These are phyloP conservation scores for Clathrus columnatus DNA, from an alignment of 768 basidiomycete genomes.

Conservation along the genomic window DNA sequence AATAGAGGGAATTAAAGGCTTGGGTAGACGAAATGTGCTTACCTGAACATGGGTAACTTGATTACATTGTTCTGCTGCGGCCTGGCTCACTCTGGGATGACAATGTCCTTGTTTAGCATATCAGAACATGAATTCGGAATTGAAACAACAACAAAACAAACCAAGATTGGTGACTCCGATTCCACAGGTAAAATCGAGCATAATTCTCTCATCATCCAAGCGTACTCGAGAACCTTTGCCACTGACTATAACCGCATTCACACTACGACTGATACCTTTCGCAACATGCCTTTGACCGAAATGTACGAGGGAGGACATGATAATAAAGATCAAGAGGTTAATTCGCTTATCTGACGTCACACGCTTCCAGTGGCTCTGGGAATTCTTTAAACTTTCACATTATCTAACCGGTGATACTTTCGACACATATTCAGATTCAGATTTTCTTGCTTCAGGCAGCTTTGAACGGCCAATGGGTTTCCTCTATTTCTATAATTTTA, in stretches of 20 bases:
- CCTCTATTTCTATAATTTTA: too few relatives aligned
- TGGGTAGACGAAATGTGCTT: conserved; percentile 10
- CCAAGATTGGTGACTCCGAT: conserved; percentile 85
- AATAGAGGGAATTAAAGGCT: neutral
- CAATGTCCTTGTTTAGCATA: conserved; percentile 56
- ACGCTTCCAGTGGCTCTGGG: too few relatives aligned
- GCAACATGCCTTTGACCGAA: conserved; percentile 40
- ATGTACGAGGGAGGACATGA: conserved; percentile 10
- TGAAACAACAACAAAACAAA: conserved; percentile 19
- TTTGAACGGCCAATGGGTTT: too few relatives aligned
- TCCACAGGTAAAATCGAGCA: conserved; percentile 83
- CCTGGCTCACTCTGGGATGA: conserved; percentile 77
- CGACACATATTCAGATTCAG: too few relatives aligned
- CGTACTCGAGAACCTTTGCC: conserved; percentile 67
- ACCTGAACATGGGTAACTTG: conserved; percentile 75
- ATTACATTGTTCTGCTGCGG: conserved; percentile 84
- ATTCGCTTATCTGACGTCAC: neutral
- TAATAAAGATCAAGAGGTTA: neutral
- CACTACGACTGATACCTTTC: conserved; percentile 32
- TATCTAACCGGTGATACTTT: too few relatives aligned
- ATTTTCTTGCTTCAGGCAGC: too few relatives aligned
- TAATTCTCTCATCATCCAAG: conserved; percentile 60
- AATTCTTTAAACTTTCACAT: too few relatives aligned
- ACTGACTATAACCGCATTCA: conserved; percentile 51
- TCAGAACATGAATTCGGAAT: neutral